A percentile compares a stretch with the other conserved stretches of the same genome.
These are phyloP conservation scores for Ceratobasidium sp. DNA, from an alignment of 1,284 basidiomycete genomes.

Conservation along the genomic window DNA sequence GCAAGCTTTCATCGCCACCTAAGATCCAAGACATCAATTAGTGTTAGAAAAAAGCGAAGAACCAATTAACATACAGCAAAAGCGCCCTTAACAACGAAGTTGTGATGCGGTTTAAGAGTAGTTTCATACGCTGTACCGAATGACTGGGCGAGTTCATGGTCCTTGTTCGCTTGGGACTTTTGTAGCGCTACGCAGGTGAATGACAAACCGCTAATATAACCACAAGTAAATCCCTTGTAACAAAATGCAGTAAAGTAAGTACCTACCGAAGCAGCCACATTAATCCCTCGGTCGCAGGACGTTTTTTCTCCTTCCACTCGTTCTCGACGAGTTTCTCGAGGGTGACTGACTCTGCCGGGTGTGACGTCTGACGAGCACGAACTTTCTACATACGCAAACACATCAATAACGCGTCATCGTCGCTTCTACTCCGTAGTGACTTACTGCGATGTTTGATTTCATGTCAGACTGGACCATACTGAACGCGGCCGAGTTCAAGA, in stretches of 20 bases:
- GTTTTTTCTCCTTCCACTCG: slow-evolving; percentile 90
- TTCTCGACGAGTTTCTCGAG: slow-evolving; percentile 88
- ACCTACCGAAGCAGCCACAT: slow-evolving; percentile 89
- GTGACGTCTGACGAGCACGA: slow-evolving; percentile 79
- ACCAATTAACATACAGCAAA: slow-evolving; percentile 76
- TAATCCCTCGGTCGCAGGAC: slow-evolving; percentile 89
- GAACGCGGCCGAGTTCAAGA: slow-evolving; percentile 92
- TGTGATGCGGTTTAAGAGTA: slow-evolving; percentile 74
- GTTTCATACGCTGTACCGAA: slow-evolving; percentile 89
- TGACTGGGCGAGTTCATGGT: slow-evolving; percentile 78
- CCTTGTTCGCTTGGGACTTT: slow-evolving; percentile 75
- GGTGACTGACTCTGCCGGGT: slow-evolving; percentile 77
- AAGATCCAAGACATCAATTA: slow-evolving; percentile 31
- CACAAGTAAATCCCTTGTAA: not conserved
- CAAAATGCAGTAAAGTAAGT: not conserved
- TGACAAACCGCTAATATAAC: slow-evolving; percentile 73
- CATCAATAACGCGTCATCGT: not conserved
- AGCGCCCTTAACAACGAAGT: slow-evolving; percentile 86
- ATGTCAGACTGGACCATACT: slow-evolving; percentile 88
- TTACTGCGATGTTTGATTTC: slow-evolving; percentile 91
- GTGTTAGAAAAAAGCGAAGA: not conserved
- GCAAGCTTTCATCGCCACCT: slow-evolving; percentile 98
- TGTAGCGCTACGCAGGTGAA: slow-evolving; percentile 93
- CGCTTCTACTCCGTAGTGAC: slow-evolving; percentile 52
- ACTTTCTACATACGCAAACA: slow-evolving; percentile 79